Evolutionary conservation across 371 early-diverging fungal genomes (phyloP), one percentile per base, ranked within the genome.

Genomic region (Actinomortierella wolfii): DNA sequence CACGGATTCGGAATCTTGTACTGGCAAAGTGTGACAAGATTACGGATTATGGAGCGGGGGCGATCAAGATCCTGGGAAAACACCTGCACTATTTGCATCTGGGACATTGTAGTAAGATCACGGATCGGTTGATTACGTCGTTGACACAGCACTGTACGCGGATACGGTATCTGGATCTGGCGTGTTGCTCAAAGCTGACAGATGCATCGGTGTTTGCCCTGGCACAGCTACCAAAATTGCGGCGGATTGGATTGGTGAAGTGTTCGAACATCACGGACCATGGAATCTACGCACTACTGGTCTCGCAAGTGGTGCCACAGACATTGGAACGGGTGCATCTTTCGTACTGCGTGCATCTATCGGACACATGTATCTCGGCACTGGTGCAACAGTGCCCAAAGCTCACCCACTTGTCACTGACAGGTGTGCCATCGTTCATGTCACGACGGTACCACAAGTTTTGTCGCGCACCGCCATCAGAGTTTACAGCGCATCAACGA

Each of bases 241-340:
- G 84, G 45, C 77, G 88, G 24, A 83, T 88, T 26, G 88, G 88
- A 2, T 62, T 88, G 1, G 88, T 88, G 51, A 83, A 84, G 53
- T 88, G 88, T 59, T 61, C 77, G 34, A 83, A 80, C 29, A 85
- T 88, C 54, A 85, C 88, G 8, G 83, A 86, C 48, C 77, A 78
- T 42, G 81, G 83, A 17, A 85, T 88, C 24, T 73, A 79, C 51
- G 83, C 82, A 6, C 66, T 88, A 15, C 76, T 86, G 7, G 76
- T 75, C 51, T 76, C 80, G 21, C 64, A 78, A 25, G 70, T 81
- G 14, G 80, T 83, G 24, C 77, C 80, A 17, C 76, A 80, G 40
- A 81, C 86, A 0, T 68, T 88, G 3, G 88, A 88, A 59, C 78
- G 88, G 5, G 83, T 88, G 0, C 88, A 88, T 59, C 74, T 88